Evolutionary conservation across 2,329 filamentous ascomycete genomes (phyloP), one percentile per base, ranked within the genome.

Genomic region (Aspergillus udagawae): DNA sequence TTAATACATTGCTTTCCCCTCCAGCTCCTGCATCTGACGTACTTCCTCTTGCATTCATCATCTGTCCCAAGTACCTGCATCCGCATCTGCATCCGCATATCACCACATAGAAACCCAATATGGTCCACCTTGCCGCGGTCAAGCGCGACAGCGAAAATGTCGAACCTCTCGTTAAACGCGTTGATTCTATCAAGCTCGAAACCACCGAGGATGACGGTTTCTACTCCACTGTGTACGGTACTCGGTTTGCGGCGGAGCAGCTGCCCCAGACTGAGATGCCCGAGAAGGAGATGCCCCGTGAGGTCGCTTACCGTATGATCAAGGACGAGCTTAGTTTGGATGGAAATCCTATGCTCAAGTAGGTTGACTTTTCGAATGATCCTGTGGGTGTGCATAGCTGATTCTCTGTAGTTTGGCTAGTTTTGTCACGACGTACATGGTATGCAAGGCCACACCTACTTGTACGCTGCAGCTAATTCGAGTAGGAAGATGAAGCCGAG

Each of bases 341-440:
- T 72, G 92, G 92, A 55, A 95, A 93, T 66, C 91, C 92, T 8
- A 93, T 92, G 82, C 83, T 96, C 53, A 80, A 80, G 76, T 78
- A 67, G 53, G 70, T 64, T 38, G 10, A 29, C 9, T 29, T 29
- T 12, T 12, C 28, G 3, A 29, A 4, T 12, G 28, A 1, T 12
- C 10, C 28, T 29, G 10, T 29, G 28, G 10, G n/a, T n/a, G n/a
- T 10, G 28, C 28, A 29, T 29, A 12, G 28, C 28, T 29, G 28
- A 29, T 4, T 12, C 3, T 29, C 3, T 3, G 8, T 29, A 29
- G 91, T 75, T 77, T 97, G 67, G 92, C 93, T 29, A 92, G 88
- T 41, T 97, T 97, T 70, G 92, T 96, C 63, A 96, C 92, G 1
- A 97, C 93, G 0, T 97, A 95, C 80, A 97, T 96, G 92, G 89